Conservation (phyloP, 768 basidiomycete species). For the Xerocomellus dryophilus region DNA sequence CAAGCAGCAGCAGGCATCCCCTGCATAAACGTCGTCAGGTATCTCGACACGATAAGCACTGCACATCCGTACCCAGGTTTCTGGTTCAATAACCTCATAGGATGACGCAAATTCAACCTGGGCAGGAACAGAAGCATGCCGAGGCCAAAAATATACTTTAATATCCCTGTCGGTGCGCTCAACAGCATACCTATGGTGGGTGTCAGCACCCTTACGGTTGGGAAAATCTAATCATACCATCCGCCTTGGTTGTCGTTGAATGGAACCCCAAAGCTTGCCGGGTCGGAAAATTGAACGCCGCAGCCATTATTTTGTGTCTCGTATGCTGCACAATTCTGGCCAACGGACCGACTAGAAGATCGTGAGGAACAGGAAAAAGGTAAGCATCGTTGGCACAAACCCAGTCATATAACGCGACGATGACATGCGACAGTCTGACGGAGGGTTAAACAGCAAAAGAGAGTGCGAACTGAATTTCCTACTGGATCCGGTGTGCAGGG, state of each 20-base stretch:
- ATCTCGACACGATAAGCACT: not conserved
- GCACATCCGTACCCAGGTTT: conserved; percentile 27
- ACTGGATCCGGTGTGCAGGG: conserved; percentile 32
- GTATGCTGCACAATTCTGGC: conserved; percentile 21
- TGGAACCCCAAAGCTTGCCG: conserved; percentile 17
- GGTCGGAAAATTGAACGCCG: conserved; percentile 16
- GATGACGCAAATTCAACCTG: conserved; percentile 22
- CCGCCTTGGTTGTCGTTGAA: conserved; percentile 39
- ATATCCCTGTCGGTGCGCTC: conserved; percentile 35
- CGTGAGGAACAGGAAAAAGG: not conserved
- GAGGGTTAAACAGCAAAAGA: not conserved
- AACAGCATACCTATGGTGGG: conserved; percentile 39
- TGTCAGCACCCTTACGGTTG: not conserved
- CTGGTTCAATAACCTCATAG: conserved; percentile 19
- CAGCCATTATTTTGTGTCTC: conserved; percentile 25
- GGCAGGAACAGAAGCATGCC: conserved; percentile 25
- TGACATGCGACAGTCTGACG: conserved; percentile 22
- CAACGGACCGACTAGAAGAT: conserved; percentile 4
- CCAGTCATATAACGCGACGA: conserved; percentile 19
- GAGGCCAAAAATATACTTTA: conserved; percentile 46
- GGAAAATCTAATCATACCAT: conserved; percentile 25
- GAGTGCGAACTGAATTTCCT: not conserved
- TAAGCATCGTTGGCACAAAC: conserved; percentile 4
- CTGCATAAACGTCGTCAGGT: conserved; percentile 11
- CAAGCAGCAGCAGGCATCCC: conserved; percentile 34